Percentiles rank a stretch among this genome's conserved stretches.
Evolutionary conservation across 345 rosid species (phyloP).

Genomic region (Anacardium occidentale): DNA sequence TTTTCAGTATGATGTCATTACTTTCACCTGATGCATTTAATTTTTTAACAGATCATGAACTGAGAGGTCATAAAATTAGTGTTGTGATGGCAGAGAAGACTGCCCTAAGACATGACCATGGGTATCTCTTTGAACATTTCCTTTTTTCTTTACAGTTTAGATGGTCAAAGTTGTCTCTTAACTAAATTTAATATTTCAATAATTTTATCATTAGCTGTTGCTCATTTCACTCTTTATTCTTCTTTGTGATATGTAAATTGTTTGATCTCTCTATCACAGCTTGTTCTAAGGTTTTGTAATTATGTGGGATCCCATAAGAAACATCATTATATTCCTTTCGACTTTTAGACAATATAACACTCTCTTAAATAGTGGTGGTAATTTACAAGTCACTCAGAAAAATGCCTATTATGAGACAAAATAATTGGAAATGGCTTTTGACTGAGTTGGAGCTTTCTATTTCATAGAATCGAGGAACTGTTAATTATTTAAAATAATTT

Average conservation of each 20-base stretch:
- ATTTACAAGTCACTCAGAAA: too few relatives aligned
- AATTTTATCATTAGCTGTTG: not conserved
- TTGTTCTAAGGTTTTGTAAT: not conserved
- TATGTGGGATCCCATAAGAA: too few relatives aligned
- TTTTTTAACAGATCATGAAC: constrained; percentile 59
- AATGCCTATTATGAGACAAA: too few relatives aligned
- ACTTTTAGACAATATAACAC: not conserved
- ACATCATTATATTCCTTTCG: not conserved
- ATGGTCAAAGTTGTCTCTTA: constrained; percentile 4
- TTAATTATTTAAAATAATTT: not conserved
- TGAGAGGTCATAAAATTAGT: constrained; percentile 76
- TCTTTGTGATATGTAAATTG: not conserved
- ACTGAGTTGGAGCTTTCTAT: too few relatives aligned
- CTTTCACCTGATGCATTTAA: not conserved
- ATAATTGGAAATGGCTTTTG: too few relatives aligned
- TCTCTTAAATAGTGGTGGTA: too few relatives aligned
- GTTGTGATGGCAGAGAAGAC: constrained; percentile 96
- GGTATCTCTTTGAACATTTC: constrained; percentile 36
- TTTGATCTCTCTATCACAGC: not conserved
- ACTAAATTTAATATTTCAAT: not conserved
- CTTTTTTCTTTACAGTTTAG: not conserved
- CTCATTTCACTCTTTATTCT: not conserved
- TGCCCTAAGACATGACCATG: constrained; percentile 71
- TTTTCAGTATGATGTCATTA: not conserved
- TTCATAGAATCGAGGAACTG: too few relatives aligned